Evolutionary conservation across 2,329 filamentous ascomycete species (phyloP).

Genomic region (Trichoderma koningii): DNA sequence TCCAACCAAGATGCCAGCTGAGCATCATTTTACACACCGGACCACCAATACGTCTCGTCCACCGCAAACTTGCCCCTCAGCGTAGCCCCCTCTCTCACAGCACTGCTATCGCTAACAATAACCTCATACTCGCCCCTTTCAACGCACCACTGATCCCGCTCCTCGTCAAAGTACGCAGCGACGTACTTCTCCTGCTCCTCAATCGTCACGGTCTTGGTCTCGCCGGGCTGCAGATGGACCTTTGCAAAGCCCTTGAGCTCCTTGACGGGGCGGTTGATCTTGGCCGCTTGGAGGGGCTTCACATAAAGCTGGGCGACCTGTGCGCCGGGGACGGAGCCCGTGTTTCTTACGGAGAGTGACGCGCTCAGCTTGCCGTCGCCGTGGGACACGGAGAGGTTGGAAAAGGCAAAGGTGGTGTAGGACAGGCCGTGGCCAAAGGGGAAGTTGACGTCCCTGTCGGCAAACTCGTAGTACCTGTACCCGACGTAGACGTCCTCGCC

Average conservation of each 20-base stretch:
- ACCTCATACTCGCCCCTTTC: conserved; percentile 68
- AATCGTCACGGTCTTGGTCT: conserved; percentile 60
- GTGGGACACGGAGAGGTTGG: conserved; percentile 51
- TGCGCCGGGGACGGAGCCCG: conserved; percentile 54
- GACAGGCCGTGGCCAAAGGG: conserved; percentile 79
- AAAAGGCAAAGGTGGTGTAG: conserved; percentile 69
- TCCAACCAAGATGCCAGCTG: too few species aligned
- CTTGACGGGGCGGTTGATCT: conserved; percentile 59
- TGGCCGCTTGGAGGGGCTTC: conserved; percentile 52
- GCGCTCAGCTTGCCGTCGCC: conserved; percentile 51
- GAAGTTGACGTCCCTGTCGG: conserved; percentile 66
- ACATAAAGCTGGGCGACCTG: conserved; percentile 63
- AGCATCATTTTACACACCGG: conserved; percentile 14
- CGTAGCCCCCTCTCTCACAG: conserved; percentile 47
- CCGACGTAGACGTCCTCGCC: conserved; percentile 81
- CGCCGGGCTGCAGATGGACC: conserved; percentile 61
- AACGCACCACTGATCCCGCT: conserved; percentile 63
- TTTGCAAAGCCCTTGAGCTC: conserved; percentile 69
- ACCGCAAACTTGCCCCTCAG: conserved; percentile 59
- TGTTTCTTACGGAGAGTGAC: conserved; percentile 60
- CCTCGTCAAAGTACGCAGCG: conserved; percentile 71
- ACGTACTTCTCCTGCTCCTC: conserved; percentile 63
- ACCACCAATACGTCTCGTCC: conserved; percentile 65
- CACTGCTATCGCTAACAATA: conserved; percentile 60
- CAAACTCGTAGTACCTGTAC: conserved; percentile 77